Evolutionary conservation across 257 asterid species (phyloP), one percentile per base, ranked within the genome.

Genomic region (Rehmannia glutinosa): DNA sequence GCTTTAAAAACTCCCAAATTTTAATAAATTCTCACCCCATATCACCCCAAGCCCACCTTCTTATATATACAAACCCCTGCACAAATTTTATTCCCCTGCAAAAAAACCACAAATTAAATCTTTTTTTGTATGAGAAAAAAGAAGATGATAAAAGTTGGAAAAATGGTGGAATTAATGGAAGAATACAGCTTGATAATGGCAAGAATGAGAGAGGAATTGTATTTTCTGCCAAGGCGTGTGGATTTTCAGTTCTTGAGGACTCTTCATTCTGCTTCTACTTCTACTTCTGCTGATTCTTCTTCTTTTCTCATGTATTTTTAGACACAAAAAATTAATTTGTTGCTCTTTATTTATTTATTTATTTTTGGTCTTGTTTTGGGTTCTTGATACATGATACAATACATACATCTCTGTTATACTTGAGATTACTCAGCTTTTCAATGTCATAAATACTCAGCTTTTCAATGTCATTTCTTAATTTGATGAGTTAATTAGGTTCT

Each of bases 111-210:
- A n/a, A n/a, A n/a, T n/a, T n/a, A n/a, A n/a, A n/a, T n/a, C n/a
- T n/a, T 32, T 32, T 32, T 8, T 32, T 32, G 38, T 3, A 17
- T 1, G 38, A 19, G 36, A 10, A 57, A 33, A 55, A 0, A 38
- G 49, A 75, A 49, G 73, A 91, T 91, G 97, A 82, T 91, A 8
- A 82, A 82, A 66, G 73, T 91, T 0, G 92, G 96, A 60, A 85
- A 70, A 64, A 83, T 91, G 89, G 87, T 83, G 66, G 93, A 75
- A 66, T 62, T 91, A 5, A 49, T 91, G 79, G 89, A 83, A 71
- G 93, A 88, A 59, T 91, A 83, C 83, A 80, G 84, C 45, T 52
- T 82, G 60, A 63, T 83, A 2, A 81, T 91, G 78, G 87, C 79
- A 0, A 84, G 84, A 69, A 59, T 86, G 77, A 77, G 89, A 56